Base-by-base conservation (phyloP, 192 early-diverging fungal genomes). In the Anaeromyces robustus region DNA sequence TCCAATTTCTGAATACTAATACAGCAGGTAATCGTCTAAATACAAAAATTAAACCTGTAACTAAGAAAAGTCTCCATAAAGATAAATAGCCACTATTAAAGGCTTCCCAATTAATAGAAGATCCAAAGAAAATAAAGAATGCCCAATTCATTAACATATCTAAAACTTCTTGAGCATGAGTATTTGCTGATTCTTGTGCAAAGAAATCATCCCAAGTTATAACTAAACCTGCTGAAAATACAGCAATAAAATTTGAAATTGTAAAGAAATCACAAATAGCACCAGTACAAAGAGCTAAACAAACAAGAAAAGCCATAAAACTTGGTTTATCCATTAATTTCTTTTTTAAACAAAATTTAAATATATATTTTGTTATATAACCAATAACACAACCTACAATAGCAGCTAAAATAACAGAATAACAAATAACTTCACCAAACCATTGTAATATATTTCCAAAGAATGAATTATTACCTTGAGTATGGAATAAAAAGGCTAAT, bases 101-200 rank as follows among this genome's bases (percentile, higher is more conserved):
- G 30, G 88, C 84, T 2, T 84, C 81, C 90, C 92, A 95, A n/a
- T 7, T 26, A 29, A 95, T 92, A 18, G 90, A 87, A 14, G 93
- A 84, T 30, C 94, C 95, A 86, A 95, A 92, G 81, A 93, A 98
- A 28, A 97, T 89, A 86, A 98, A 98, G 68, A 95, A 93, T 12
- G 94, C 85, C 81, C 95, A 85, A 84, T 96, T 97, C 52, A 97
- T 83, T 81, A 98, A 84, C 84, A 90, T 92, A 82, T 96, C 96
- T 78, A 98, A 89, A 4, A 94, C 92, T 84, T 97, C 95, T 85
- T 97, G 96, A 30, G 97, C 88, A 29, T 95, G 92, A 2, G 94
- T 91, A 77, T 94, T 92, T 32, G 93, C 87, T 28, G 92, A 68
- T n/a, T 68, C 52, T n/a, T 2, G 0, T 4, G 22, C 26, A 68